A percentile compares a stretch with the other conserved stretches of the same genome.
Evolutionary conservation across 2,329 filamentous ascomycete species (phyloP).

Genomic region (Trichophyton equinum): DNA sequence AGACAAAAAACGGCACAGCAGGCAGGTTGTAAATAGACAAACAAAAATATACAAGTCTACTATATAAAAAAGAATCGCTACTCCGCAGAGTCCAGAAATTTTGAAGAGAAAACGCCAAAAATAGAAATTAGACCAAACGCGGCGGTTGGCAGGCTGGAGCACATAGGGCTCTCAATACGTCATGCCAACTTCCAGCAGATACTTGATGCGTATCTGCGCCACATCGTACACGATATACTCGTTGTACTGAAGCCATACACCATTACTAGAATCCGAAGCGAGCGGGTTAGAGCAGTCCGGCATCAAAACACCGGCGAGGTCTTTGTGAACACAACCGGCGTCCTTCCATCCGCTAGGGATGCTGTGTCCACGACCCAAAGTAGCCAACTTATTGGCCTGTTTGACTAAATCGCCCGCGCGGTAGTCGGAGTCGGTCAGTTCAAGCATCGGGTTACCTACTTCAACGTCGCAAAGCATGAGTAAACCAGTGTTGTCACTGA

Average conservation of each 20-base stretch:
- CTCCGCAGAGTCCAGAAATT: not conserved
- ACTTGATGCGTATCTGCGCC: slow-evolving; percentile 35
- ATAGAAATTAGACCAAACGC: not conserved
- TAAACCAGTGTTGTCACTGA: slow-evolving; percentile 57
- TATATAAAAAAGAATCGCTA: not conserved
- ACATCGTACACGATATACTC: slow-evolving; percentile 41
- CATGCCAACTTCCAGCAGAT: slow-evolving; percentile 35
- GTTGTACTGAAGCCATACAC: slow-evolving; percentile 21
- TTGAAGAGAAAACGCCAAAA: not conserved
- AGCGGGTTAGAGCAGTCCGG: slow-evolving; percentile 21
- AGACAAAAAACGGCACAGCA: not conserved
- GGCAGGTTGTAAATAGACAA: not conserved
- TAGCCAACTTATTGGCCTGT: slow-evolving; percentile 49
- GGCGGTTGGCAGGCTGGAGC: not conserved
- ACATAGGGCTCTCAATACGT: not conserved
- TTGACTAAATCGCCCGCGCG: slow-evolving; percentile 53
- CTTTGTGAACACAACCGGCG: slow-evolving; percentile 51
- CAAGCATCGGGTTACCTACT: slow-evolving; percentile 61
- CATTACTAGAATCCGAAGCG: not conserved
- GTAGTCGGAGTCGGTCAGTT: slow-evolving; percentile 47
- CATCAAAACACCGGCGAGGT: slow-evolving; percentile 57
- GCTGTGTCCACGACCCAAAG: slow-evolving; percentile 54
- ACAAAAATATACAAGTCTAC: not conserved
- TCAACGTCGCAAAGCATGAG: slow-evolving; percentile 76
- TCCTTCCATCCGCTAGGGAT: slow-evolving; percentile 65